phyloP scores from a whole-genome alignment of 352 stramenopile species.

The Globisporangium takayamanum region DNA sequence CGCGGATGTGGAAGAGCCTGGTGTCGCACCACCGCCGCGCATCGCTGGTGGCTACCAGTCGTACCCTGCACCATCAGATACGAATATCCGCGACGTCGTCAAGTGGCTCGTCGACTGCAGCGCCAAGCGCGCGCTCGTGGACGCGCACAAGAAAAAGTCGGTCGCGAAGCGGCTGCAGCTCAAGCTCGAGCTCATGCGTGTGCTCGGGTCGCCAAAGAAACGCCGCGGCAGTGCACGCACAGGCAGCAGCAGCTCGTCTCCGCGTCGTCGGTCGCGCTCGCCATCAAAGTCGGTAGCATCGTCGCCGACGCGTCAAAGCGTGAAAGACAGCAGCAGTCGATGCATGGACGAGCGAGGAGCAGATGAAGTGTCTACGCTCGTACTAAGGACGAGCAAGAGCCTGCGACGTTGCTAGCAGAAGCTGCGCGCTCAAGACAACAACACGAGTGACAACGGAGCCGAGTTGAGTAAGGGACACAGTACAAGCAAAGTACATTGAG shows the following conservation, averaged over 20 bases:
- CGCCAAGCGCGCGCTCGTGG: conserved; percentile 21
- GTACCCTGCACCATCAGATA: conserved; percentile 22
- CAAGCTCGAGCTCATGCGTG: conserved; percentile 31
- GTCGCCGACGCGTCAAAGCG: not conserved
- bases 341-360: not conserved
- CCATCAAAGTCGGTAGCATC: conserved; percentile 1
- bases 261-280: conserved; percentile 3
- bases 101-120: conserved; percentile 39
- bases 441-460: not conserved
- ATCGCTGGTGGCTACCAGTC: conserved; percentile 31
- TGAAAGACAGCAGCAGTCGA: not conserved
- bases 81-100: conserved; percentile 35
- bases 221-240: not conserved
- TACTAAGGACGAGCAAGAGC: not conserved
- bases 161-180: conserved; percentile 20
- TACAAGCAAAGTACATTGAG: not conserved
- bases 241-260: not conserved
- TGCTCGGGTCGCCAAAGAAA: conserved; percentile 14
- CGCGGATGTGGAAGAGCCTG: conserved; percentile 21
- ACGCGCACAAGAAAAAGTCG: conserved; percentile 17
- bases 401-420: conserved; percentile 8
- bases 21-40: conserved; percentile 26
- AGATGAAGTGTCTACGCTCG: no score
- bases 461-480: not conserved
- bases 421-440: not conserved